Evolutionary conservation across 306 rosid genomes (phyloP), one percentile per base, ranked within the genome.

Genomic region (Astragalus membranaceus): DNA sequence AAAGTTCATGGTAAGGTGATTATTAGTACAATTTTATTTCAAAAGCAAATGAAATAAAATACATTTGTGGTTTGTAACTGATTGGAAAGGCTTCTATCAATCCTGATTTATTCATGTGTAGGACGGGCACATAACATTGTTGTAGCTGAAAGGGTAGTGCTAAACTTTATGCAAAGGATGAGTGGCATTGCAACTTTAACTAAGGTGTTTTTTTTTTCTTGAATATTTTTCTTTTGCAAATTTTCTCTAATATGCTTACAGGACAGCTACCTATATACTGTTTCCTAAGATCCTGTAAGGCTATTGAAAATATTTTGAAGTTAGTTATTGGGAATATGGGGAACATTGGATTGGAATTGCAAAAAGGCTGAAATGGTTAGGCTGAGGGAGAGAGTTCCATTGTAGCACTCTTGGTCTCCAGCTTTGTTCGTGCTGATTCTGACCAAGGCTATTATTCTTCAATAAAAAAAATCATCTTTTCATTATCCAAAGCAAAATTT

Each of bases 101-200:
- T 54, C 62, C 60, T 64, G 71, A 10, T 3, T 41, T 13, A 75
- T 64, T 73, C 47, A 33, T 73, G 26, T 81, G 82, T 85, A 93
- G 98, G 97, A 72, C 80, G 83, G 55, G 97, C 98, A 0, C 92
- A 88, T 75, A 85, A 75, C 87, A 85, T 93, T 62, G 85, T 88
- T 72, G 85, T 85, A 55, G 98, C 97, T 63, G 94, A 93, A 80
- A 84, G 98, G 82, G 87, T 93, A 15, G 92, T 83, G 26, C 88
- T 93, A 64, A 93, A 93, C 85, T 90, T 93, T 79, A 93, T 90
- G 97, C 97, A 93, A 84, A 88, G 94, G 81, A 88, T 93, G 98
- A 93, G 98, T 75, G 94, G 97, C 76, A 88, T 93, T 75, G 98
- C 98, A 65, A 90, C 98, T 79, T 79, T 88, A 50, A 88, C 96